Base-by-base conservation (phyloP, 2,329 filamentous ascomycete species). In the Pseudocercospora musae region DNA sequence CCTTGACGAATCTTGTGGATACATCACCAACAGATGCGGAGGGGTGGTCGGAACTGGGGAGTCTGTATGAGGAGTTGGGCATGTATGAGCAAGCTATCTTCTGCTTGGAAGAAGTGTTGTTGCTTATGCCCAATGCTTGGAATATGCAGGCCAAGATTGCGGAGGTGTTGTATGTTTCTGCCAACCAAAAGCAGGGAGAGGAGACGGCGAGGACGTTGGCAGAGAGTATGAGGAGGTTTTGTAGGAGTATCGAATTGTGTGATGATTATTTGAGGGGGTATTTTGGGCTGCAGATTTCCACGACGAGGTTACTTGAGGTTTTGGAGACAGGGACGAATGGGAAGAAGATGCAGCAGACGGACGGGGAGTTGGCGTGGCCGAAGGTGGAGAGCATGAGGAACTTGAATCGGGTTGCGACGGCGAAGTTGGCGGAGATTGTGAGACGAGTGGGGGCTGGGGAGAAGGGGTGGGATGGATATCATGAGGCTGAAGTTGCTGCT, bases 121-220 rank as follows among this genome's bases (percentile, higher is more conserved):
- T 98, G 57, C 82, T 96, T 61, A 85, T 87, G 58, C 94, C 95
- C 3, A 96, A 96, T 79, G 91, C 94, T 20, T 99, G 95, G 93
- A 98, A 96, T 89, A 86, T 96, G 67, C 92, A 97, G 76, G 93
- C 93, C 55, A 87, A 90, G 54, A 78, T 97, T 25, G 95, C 92
- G 15, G 95, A 98, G 76, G 78, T 96, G 31, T 81, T 90, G 44
- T 92, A 91, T 74, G 87, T 96, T 78, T 86, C 87, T 33, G 77
- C 77, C 5, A 69, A 69, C 8, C 68, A 42, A 20, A 40, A 63
- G 68, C 62, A 77, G 52, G 71, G 76, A 33, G 71, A 68, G 37
- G 71, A 73, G 27, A 78, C 76, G 13, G 71, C 75, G 61, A 78
- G 83, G 73, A 80, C 85, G 70, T 79, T 95, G 59, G 81, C 84